Conservation (phyloP, 2,329 filamentous ascomycete species). For the Nemania sp. region DNA sequence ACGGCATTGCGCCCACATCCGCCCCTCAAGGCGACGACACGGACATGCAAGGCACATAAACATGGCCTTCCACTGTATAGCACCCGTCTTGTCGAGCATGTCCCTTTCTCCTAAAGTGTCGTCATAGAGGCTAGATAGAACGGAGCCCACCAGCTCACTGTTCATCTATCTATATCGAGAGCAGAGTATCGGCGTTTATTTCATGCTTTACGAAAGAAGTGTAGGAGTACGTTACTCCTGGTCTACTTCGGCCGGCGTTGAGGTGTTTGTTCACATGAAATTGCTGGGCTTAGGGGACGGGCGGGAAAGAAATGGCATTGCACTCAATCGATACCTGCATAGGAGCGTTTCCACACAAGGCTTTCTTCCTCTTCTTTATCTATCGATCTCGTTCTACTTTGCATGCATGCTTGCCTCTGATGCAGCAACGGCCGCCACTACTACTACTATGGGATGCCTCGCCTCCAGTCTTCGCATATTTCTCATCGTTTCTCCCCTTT, state of each 20-base stretch:
- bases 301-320: background rate
- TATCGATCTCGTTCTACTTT: too few species aligned
- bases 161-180: background rate
- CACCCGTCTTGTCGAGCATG: background rate
- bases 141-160: background rate
- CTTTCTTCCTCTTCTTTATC: too few species aligned
- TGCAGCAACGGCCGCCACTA: too few species aligned
- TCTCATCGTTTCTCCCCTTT: too few species aligned
- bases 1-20: slow-evolving; percentile 47
- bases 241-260: slow-evolving; percentile 13
- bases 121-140: background rate
- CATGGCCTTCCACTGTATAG: background rate
- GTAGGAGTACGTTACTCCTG: background rate
- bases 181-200: slow-evolving; percentile 8
- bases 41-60: slow-evolving; percentile 12
- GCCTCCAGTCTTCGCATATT: too few species aligned
- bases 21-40: slow-evolving; percentile 35
- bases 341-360: too few species aligned
- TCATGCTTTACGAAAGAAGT: slow-evolving; percentile 5
- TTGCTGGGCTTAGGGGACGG: too few species aligned
- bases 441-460: too few species aligned
- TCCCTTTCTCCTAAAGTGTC: background rate
- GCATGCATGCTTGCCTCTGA: too few species aligned
- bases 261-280: slow-evolving; percentile 7
- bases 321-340: too few species aligned